Evolutionary conservation across 1,284 basidiomycete genomes (phyloP).

Genomic region (Fistulina hepatica): DNA sequence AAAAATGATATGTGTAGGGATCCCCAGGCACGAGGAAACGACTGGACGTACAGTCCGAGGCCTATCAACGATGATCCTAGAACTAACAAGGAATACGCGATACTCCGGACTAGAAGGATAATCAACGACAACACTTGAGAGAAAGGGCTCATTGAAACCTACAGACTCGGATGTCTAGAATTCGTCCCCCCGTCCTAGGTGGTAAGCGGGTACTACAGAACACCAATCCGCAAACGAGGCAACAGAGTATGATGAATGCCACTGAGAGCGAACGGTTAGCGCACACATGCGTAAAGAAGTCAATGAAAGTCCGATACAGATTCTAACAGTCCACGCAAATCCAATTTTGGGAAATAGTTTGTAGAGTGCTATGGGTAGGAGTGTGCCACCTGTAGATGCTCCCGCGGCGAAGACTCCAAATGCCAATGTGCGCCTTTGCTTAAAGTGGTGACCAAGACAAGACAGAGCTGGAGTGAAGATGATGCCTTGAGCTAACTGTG

Average conservation of each 20-base stretch:
- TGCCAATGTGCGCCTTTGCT: constrained; percentile 11
- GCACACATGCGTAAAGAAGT: background rate
- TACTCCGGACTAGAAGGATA: constrained; percentile 10
- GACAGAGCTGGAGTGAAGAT: constrained; percentile 14
- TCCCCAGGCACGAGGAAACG: background rate
- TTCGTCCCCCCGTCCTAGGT: constrained; percentile 10
- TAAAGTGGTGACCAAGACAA: constrained; percentile 15
- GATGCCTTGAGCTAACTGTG: constrained; percentile 13
- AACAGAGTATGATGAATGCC: constrained; percentile 14
- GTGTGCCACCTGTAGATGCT: constrained; percentile 13
- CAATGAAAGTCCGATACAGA: constrained; percentile 10
- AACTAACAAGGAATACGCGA: constrained; percentile 14
- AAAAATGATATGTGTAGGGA: background rate
- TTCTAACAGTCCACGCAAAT: constrained; percentile 15
- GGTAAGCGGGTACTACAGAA: constrained; percentile 13
- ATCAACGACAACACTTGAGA: background rate
- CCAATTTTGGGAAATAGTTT: constrained; percentile 13
- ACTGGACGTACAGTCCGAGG: constrained; percentile 10
- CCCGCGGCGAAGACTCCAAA: constrained; percentile 16
- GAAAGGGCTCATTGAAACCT: background rate
- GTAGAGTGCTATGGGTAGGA: constrained; percentile 15
- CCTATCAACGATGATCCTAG: constrained; percentile 11
- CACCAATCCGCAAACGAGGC: constrained; percentile 12
- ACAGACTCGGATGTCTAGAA: constrained; percentile 16
- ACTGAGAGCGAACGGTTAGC: constrained; percentile 6